Percentiles rank a stretch among this genome's conserved stretches.
phyloP scores from a whole-genome alignment of 2,329 filamentous ascomycete genomes.

The Colletotrichum godetiae region DNA sequence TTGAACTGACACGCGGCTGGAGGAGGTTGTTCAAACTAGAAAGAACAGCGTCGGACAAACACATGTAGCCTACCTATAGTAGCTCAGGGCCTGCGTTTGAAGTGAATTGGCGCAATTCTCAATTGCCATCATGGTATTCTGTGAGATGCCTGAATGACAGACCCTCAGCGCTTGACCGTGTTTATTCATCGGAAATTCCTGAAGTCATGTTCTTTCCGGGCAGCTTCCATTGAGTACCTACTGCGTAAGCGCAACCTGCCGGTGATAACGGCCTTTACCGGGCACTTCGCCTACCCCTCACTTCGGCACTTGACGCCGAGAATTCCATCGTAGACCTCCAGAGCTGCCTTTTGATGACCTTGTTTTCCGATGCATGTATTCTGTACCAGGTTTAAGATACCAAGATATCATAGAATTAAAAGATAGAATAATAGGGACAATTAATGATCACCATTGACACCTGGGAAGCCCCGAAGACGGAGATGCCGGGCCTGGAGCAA shows the following conservation, averaged over 20 bases:
- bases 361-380: neutral
- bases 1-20: neutral
- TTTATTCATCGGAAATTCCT: neutral
- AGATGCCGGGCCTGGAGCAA: slow-evolving; percentile 12
- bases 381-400: neutral
- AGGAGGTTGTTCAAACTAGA: neutral
- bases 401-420: neutral
- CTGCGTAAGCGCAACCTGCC: neutral
- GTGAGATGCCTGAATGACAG: no score
- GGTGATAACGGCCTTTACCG: neutral
- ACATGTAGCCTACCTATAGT: no score
- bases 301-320: neutral
- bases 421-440: neutral
- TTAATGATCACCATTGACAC: neutral
- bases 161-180: neutral
- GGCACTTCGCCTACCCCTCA: neutral
- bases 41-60: neutral
- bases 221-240: no score
- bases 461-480: slow-evolving; percentile 11
- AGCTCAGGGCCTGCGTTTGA: no score
- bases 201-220: neutral
- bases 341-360: neutral
- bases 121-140: no score
- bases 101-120: no score
- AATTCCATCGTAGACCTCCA: neutral